Evolutionary conservation across 345 rosid species (phyloP).

Genomic region (Mallotus nudiflorus): DNA sequence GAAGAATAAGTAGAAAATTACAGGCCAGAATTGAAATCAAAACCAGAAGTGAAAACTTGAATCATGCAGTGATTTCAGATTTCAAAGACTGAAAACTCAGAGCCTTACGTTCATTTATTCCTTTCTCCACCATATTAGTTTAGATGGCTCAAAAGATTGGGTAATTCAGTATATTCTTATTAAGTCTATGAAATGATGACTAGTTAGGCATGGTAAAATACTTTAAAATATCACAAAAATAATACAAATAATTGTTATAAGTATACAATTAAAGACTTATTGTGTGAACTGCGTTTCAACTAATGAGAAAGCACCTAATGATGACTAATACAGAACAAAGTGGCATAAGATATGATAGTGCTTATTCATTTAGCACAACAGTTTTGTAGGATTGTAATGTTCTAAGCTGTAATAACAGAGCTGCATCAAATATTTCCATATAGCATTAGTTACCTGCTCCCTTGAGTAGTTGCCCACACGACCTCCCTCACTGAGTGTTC

Average conservation of each 20-base stretch:
- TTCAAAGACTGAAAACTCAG: not conserved
- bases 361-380: not conserved
- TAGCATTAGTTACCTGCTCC: constrained; percentile 70
- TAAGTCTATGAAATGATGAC: not conserved
- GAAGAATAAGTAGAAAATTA: too few relatives aligned
- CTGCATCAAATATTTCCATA: not conserved
- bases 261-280: too few relatives aligned
- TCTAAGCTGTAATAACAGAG: not conserved
- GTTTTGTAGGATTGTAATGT: not conserved
- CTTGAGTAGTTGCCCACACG: constrained; percentile 97
- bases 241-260: not conserved
- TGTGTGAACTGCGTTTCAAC: not conserved
- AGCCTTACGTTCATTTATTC: not conserved
- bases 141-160: not conserved
- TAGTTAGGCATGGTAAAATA: not conserved
- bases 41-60: not conserved
- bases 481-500: constrained; percentile 99
- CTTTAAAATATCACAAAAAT: not conserved
- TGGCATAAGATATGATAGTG: not conserved
- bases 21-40: too few relatives aligned
- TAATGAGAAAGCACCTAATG: not conserved
- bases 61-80: not conserved
- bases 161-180: not conserved
- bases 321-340: not conserved
- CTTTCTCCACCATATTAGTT: not conserved